Conservation (phyloP, 768 basidiomycete species). For the Brasilioporus rufonigricans region DNA sequence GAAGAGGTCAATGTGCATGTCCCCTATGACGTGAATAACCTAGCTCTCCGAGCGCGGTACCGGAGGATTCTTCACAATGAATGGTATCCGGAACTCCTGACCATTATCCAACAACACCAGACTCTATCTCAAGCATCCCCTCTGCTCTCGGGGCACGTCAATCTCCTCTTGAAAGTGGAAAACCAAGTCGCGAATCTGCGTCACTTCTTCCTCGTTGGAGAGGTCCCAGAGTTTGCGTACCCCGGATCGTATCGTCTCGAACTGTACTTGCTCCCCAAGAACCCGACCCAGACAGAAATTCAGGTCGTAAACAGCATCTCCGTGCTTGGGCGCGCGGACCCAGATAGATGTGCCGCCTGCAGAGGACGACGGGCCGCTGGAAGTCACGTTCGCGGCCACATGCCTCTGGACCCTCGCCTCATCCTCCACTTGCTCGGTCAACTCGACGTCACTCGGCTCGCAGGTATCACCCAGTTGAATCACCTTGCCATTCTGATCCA, state of each 20-base stretch:
- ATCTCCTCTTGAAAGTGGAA: slow-evolving; percentile 4
- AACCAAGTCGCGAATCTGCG: neutral
- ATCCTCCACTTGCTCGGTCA: slow-evolving; percentile 11
- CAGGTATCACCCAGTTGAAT: too few species aligned
- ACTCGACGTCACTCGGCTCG: too few species aligned
- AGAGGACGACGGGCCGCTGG: slow-evolving; percentile 7
- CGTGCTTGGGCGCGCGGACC: slow-evolving; percentile 6
- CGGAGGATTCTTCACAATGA: slow-evolving; percentile 1
- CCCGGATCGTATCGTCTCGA: too few species aligned
- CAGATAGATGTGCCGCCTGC: slow-evolving; percentile 10
- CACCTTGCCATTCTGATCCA: too few species aligned
- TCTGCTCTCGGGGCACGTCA: neutral
- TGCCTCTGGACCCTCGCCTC: slow-evolving; percentile 11
- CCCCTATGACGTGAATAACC: slow-evolving; percentile 3
- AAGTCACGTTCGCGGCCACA: too few species aligned
- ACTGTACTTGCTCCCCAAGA: too few species aligned
- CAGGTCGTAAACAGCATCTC: too few species aligned
- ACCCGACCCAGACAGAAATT: slow-evolving; percentile 13
- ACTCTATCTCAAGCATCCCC: neutral
- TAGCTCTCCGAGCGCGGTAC: slow-evolving; percentile 3
- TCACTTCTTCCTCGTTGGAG: slow-evolving; percentile 2
- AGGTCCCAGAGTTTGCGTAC: slow-evolving; percentile 16
- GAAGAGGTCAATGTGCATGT: slow-evolving; percentile 10
- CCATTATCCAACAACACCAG: neutral
- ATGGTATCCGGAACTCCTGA: neutral